These are phyloP conservation scores for Penicillium turbatum DNA, from an alignment of 495 filamentous ascomycete genomes.

Conservation along the genomic window DNA sequence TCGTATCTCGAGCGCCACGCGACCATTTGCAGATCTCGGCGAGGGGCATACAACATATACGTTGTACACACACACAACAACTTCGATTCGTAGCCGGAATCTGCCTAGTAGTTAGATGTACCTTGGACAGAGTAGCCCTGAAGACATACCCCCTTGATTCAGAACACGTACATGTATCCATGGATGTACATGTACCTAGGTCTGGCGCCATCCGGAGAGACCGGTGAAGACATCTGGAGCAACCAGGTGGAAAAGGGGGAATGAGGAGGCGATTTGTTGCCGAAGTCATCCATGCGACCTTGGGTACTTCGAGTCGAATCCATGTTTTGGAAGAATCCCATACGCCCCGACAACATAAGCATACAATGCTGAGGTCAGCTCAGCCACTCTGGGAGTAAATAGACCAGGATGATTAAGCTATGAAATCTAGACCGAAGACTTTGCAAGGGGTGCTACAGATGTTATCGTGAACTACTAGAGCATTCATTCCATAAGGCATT, in stretches of 20 bases:
- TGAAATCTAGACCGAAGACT: neutral
- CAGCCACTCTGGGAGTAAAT: slow-evolving; percentile 1
- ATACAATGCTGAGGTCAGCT: neutral
- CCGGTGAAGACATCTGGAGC: slow-evolving; percentile 1
- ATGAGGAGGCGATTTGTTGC: neutral
- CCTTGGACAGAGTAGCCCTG: too few species aligned
- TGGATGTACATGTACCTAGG: neutral
- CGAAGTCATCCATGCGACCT: neutral
- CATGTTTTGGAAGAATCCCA: slow-evolving; percentile 2
- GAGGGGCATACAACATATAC: too few species aligned
- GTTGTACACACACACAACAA: too few species aligned
- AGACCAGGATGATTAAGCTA: too few species aligned
- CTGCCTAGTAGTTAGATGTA: neutral
- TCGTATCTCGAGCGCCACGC: slow-evolving; percentile 21
- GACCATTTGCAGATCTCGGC: slow-evolving; percentile 11
- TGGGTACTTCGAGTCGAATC: neutral
- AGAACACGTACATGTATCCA: neutral
- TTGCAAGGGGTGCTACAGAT: neutral
- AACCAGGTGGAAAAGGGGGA: slow-evolving; percentile 1
- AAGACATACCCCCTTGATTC: too few species aligned
- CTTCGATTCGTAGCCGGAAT: neutral
- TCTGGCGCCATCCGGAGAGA: slow-evolving; percentile 9
- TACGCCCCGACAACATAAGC: neutral
- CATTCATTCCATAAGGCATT: neutral
- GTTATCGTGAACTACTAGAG: neutral